Evolutionary conservation across 768 basidiomycete species (phyloP).

Genomic region (Phallus indusiatus): DNA sequence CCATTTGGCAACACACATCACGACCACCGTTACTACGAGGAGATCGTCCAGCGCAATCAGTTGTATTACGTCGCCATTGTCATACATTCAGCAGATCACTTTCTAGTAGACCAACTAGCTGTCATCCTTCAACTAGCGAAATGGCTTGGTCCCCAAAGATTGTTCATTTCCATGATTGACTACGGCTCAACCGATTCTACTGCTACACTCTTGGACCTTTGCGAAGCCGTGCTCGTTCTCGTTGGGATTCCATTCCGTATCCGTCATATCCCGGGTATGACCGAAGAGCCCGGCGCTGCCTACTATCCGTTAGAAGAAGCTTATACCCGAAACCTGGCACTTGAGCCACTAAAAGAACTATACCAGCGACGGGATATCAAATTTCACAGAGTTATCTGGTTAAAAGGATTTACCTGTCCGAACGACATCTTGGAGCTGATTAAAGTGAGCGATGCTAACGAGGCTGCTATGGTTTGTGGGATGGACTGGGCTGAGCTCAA

Average conservation of each 20-base stretch:
- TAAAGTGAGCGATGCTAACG: slow-evolving; percentile 80
- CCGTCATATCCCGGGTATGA: slow-evolving; percentile 87
- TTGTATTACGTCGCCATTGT: slow-evolving; percentile 93
- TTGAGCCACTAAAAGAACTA: slow-evolving; percentile 86
- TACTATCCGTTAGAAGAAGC: slow-evolving; percentile 98
- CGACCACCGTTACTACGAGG: slow-evolving; percentile 73
- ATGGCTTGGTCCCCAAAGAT: slow-evolving; percentile 76
- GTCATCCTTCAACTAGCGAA: slow-evolving; percentile 94
- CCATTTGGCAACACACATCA: slow-evolving; percentile 90
- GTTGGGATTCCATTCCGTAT: slow-evolving; percentile 92
- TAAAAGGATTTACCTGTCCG: slow-evolving; percentile 98
- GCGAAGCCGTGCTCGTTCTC: slow-evolving; percentile 89
- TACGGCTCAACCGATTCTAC: slow-evolving; percentile 95
- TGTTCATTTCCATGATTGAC: slow-evolving; percentile 98
- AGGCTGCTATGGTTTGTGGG: slow-evolving; percentile 98
- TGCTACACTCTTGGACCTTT: slow-evolving; percentile 86
- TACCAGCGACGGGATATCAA: slow-evolving; percentile 63
- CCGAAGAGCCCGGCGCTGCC: slow-evolving; percentile 71
- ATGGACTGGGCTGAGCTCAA: slow-evolving; percentile 99
- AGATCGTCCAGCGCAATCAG: slow-evolving; percentile 72
- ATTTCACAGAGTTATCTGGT: slow-evolving; percentile 90
- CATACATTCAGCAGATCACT: slow-evolving; percentile 97
- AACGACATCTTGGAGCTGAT: slow-evolving; percentile 96
- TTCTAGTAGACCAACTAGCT: slow-evolving; percentile 95
- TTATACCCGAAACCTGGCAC: slow-evolving; percentile 81